Conservation (phyloP, 2,329 filamentous ascomycete species). For the Teratosphaeria viscida region DNA sequence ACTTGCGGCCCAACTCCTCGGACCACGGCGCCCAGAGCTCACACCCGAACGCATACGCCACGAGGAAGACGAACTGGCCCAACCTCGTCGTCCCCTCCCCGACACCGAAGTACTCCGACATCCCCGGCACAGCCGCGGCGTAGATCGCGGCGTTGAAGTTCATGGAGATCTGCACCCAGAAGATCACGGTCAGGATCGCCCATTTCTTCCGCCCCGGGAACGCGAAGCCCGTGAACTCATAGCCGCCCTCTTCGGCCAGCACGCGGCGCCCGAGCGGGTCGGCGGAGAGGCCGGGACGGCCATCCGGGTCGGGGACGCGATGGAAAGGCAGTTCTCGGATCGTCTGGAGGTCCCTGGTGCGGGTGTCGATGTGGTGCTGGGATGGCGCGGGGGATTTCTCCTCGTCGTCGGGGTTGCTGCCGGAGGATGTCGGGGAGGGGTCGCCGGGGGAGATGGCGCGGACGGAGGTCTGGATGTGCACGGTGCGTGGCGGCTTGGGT, state of each 20-base stretch:
- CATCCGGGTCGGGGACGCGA: background rate
- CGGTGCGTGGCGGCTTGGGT: background rate
- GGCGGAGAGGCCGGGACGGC: background rate
- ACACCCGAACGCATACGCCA: slow-evolving; percentile 75
- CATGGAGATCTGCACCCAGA: slow-evolving; percentile 44
- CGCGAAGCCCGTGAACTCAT: slow-evolving; percentile 33
- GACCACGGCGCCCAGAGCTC: slow-evolving; percentile 84
- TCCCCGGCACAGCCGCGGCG: slow-evolving; percentile 37
- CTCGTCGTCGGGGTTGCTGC: background rate
- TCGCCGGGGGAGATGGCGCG: background rate
- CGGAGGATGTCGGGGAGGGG: background rate
- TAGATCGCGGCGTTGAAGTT: slow-evolving; percentile 47
- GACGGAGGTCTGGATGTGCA: background rate
- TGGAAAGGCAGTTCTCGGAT: background rate
- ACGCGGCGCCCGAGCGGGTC: slow-evolving; percentile 1
- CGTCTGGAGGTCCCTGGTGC: background rate
- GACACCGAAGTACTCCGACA: slow-evolving; percentile 55
- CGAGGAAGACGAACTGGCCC: slow-evolving; percentile 68
- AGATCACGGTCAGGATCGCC: slow-evolving; percentile 41
- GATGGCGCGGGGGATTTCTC: background rate
- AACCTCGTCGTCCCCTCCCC: slow-evolving; percentile 58
- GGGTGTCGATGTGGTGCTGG: background rate
- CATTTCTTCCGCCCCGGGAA: slow-evolving; percentile 41
- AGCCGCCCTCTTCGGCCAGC: slow-evolving; percentile 20
- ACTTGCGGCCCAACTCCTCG: slow-evolving; percentile 70